A percentile compares a stretch with the other conserved stretches of the same genome.
Evolutionary conservation across 2,329 filamentous ascomycete species (phyloP).

Genomic region (Aureobasidium uvarum): DNA sequence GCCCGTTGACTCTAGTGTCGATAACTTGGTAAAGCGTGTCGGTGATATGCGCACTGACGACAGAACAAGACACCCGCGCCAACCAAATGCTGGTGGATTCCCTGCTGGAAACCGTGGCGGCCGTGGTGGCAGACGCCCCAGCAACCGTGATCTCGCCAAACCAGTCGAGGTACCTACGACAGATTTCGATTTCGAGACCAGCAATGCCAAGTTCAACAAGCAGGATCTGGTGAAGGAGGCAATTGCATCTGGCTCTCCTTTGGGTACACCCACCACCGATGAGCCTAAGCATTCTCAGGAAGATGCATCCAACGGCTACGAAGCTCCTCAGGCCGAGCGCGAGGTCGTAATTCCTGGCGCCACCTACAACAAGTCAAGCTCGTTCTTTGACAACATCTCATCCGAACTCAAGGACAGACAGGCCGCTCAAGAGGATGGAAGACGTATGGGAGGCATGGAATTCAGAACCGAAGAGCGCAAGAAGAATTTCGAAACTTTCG

Average conservation of each 20-base stretch:
- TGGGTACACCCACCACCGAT: constrained; percentile 53
- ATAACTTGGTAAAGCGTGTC: constrained; percentile 71
- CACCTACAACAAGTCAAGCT: constrained; percentile 78
- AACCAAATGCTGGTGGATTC: constrained; percentile 46
- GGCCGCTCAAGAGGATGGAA: constrained; percentile 62
- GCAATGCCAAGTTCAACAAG: constrained; percentile 88
- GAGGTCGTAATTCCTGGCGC: constrained; percentile 47
- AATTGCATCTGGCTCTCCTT: constrained; percentile 71
- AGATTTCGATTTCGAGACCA: constrained; percentile 86
- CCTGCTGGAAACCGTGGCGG: constrained; percentile 42
- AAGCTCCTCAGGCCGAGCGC: constrained; percentile 39
- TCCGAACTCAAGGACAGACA: constrained; percentile 88
- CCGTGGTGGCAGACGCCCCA: constrained; percentile 41
- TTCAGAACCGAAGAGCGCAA: constrained; percentile 91
- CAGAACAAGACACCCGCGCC: constrained; percentile 51
- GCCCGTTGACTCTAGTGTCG: constrained; percentile 40
- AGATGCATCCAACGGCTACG: constrained; percentile 40
- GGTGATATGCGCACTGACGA: constrained; percentile 71
- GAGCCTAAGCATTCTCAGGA: constrained; percentile 33
- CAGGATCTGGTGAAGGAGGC: constrained; percentile 85
- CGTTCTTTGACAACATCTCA: constrained; percentile 98
- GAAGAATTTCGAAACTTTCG: constrained; percentile 97
- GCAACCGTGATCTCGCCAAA: constrained; percentile 43
- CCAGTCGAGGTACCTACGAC: constrained; percentile 81
- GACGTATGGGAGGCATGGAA: constrained; percentile 66